These are phyloP conservation scores for Comarum palustre DNA, from an alignment of 306 rosid species.

Conservation along the genomic window DNA sequence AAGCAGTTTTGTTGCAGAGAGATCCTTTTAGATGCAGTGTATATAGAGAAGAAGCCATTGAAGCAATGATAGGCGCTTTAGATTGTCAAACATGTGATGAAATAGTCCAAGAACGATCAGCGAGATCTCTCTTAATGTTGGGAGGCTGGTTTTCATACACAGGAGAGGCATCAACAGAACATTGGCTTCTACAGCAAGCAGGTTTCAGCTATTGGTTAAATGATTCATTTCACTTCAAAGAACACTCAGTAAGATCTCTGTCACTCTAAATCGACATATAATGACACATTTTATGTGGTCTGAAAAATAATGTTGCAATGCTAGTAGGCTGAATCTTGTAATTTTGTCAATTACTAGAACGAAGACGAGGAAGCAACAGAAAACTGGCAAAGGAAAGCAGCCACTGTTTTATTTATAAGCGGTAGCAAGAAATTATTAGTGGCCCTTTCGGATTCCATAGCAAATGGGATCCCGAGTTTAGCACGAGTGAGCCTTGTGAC, in stretches of 20 bases:
- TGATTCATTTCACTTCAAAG: constrained; percentile 38
- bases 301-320: not conserved
- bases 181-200: constrained; percentile 61
- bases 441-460: constrained; percentile 59
- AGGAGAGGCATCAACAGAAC: constrained; percentile 57
- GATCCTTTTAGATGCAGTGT: constrained; percentile 55
- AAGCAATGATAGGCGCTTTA: constrained; percentile 50
- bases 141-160: constrained; percentile 59
- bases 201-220: constrained; percentile 46
- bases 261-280: not conserved
- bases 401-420: constrained; percentile 44
- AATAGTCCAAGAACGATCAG: constrained; percentile 54
- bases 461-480: constrained; percentile 51
- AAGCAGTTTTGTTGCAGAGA: constrained; percentile 81
- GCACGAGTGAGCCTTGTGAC: constrained; percentile 68
- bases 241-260: constrained; percentile 35
- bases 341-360: constrained; percentile 25
- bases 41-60: constrained; percentile 78
- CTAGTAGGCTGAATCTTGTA: constrained; percentile 14
- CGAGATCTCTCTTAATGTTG: constrained; percentile 60
- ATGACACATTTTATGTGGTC: not conserved
- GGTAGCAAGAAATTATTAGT: constrained; percentile 52
- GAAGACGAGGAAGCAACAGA: constrained; percentile 54
- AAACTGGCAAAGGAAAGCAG: constrained; percentile 65
- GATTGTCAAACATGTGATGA: constrained; percentile 38